A percentile compares a stretch with the other conserved stretches of the same genome.
These are phyloP conservation scores for Metschnikowia noctiluminum DNA, from an alignment of 805 yeast species.

Conservation along the genomic window DNA sequence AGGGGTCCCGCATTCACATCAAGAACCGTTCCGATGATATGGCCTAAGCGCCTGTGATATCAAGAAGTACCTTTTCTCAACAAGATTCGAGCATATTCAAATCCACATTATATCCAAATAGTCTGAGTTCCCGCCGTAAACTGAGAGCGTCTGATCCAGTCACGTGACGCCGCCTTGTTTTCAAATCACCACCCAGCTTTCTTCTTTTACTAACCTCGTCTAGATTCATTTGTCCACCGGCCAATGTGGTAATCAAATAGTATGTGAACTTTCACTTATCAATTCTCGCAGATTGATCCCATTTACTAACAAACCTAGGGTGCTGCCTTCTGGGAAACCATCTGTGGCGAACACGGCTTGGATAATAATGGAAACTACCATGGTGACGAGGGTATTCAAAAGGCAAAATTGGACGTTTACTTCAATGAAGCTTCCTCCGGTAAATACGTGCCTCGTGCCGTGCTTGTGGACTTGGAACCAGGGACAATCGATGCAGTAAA, in stretches of 20 bases:
- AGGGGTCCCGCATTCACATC: too few species aligned
- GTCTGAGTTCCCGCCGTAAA: background rate
- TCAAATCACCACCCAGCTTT: background rate
- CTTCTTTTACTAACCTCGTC: constrained; percentile 12
- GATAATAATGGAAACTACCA: constrained; percentile 72
- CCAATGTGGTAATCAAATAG: constrained; percentile 98
- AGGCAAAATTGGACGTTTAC: constrained; percentile 69
- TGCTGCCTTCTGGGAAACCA: constrained; percentile 92
- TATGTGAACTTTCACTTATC: constrained; percentile 33
- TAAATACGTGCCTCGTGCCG: constrained; percentile 92
- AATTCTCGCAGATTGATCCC: background rate
- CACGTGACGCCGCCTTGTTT: background rate
- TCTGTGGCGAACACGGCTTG: constrained; percentile 84
- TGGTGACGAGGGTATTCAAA: constrained; percentile 41
- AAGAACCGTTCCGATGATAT: too few species aligned
- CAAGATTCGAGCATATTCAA: too few species aligned
- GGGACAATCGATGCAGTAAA: constrained; percentile 87
- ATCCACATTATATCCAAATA: too few species aligned
- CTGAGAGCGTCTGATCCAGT: background rate
- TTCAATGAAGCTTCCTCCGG: constrained; percentile 84
- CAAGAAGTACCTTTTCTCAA: too few species aligned
- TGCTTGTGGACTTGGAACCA: constrained; percentile 89
- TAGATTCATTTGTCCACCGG: constrained; percentile 95
- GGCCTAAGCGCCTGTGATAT: too few species aligned
- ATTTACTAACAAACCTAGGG: constrained; percentile 43